Base-by-base conservation (phyloP, 2,329 filamentous ascomycete genomes). In the Calonectria montana region DNA sequence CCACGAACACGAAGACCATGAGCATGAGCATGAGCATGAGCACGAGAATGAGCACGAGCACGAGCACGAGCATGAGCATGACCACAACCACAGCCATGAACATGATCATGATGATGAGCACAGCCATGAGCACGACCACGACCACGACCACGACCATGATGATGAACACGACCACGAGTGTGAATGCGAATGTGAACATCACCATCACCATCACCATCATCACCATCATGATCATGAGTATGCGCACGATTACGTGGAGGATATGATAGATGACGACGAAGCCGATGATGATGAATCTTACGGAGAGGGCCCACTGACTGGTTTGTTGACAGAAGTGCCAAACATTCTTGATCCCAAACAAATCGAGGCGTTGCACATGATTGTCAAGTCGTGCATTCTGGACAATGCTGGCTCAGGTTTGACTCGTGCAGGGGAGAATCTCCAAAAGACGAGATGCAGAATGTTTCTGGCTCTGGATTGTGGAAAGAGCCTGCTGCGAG, bases 331-430 rank as follows among this genome's bases (percentile, higher is more conserved):
- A 0, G 96, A 98, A 81, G 95, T 98, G 15, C 96, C 96, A 35
- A 94, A 98, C 76, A 97, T 98, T 43, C 88, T 98, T 35, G 96
- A 97, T 50, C 96, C 96, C 0, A 96, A 95, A 68, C 96, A 98
- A 83, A 98, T 98, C 66, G 96, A 98, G 83, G 96, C 97, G 7
- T 86, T 98, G 65, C 96, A 97, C 67, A 98, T 98, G 96, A 97
- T 98, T 71, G 93, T 98, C 78, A 98, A 98, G 86, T 96, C 94
- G 16, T 97, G 96, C 73, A 97, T 98, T 65, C 91, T 98, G 25
- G 94, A 97, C 78, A 92, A 91, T n/a, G 88, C 91, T 71, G 94
- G 94, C 71, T 93, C 93, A 74, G 91, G 92, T 0, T 85, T 91
- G 9, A 93, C 92, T 53, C 83, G 87, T 12, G 89, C 89, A 15